Evolutionary conservation across 768 basidiomycete genomes (phyloP), one percentile per base, ranked within the genome.

Genomic region (Tricholomella constricta): DNA sequence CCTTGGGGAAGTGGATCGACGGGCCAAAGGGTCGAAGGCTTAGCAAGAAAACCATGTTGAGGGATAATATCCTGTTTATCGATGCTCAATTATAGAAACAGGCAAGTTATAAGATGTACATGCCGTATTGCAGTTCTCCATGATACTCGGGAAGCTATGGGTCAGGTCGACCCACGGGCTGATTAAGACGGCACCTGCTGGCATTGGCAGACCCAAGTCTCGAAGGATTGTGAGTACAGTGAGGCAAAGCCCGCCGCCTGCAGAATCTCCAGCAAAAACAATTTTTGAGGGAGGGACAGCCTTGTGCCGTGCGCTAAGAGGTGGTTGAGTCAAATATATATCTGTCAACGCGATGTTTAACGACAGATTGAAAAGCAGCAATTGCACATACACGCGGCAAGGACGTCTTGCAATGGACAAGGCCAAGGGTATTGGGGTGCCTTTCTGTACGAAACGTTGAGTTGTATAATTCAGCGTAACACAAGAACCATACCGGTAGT

Each of bases 361-460:
- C 35, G 12, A 9, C 9, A 37, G 20, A 9, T 20, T 26, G 20
- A 12, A 26, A 15, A 32, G 3, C 25, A 29, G 36, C 14, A 15
- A 14, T 10, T 20, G 45, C 26, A 63, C 76, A 44, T 64, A 85
- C 86, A 91, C 1, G 88, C 85, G 3, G 90, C 87, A 22, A 91
- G 66, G 14, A 86, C 82, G 60, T 93, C 91, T 54, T 89, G 88
- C 0, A 92, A 62, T 1, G 86, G 81, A 65, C 84, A 85, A 2
- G 89, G 90, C 78, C 88, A 91, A 12, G 90, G 90, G 61, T 89
- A 91, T 66, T 93, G 91, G 1, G 91, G 90, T 0, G 89, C 87
- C 64, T 89, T 85, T 38, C 89, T 84, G 29, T 42, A 19, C 3
- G 62, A 68, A 69, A 1, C 6, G 10, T 20, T 17, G 10, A 26